phyloP scores from a whole-genome alignment of 2,329 filamentous ascomycete species.

The Colletotrichum paranaense region DNA sequence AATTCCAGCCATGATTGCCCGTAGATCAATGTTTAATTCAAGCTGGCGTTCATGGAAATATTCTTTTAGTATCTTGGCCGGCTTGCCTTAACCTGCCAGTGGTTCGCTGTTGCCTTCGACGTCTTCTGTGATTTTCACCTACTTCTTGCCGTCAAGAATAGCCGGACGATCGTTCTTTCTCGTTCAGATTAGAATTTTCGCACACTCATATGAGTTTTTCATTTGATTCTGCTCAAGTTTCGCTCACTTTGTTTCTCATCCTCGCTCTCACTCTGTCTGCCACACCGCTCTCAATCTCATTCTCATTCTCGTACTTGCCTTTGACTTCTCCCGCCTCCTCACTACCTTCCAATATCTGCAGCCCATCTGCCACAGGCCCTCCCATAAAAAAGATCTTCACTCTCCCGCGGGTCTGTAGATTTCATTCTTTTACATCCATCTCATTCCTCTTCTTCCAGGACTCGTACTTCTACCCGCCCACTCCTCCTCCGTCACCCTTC shows the following conservation, averaged over 20 bases:
- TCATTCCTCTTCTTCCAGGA: background rate
- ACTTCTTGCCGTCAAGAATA: background rate
- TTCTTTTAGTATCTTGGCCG: background rate
- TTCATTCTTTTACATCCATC: background rate
- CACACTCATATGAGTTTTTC: too few relatives aligned
- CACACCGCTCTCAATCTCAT: background rate
- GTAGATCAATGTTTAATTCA: too few relatives aligned
- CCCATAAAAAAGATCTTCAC: background rate
- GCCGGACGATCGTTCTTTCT: background rate
- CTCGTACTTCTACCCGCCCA: background rate
- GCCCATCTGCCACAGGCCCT: background rate
- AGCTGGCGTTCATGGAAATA: background rate
- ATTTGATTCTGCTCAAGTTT: too few relatives aligned
- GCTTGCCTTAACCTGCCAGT: background rate
- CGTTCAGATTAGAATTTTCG: too few relatives aligned
- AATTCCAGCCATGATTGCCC: background rate
- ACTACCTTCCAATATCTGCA: background rate
- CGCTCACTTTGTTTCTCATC: background rate
- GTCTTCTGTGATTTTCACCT: background rate
- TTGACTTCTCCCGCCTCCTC: background rate
- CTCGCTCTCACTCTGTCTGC: background rate
- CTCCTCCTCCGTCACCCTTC: background rate
- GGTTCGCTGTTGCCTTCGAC: background rate
- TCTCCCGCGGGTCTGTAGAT: background rate
- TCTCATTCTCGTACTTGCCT: background rate